These are phyloP conservation scores for Sporothrix euskadiensis DNA, from an alignment of 2,329 filamentous ascomycete species.

Conservation along the genomic window DNA sequence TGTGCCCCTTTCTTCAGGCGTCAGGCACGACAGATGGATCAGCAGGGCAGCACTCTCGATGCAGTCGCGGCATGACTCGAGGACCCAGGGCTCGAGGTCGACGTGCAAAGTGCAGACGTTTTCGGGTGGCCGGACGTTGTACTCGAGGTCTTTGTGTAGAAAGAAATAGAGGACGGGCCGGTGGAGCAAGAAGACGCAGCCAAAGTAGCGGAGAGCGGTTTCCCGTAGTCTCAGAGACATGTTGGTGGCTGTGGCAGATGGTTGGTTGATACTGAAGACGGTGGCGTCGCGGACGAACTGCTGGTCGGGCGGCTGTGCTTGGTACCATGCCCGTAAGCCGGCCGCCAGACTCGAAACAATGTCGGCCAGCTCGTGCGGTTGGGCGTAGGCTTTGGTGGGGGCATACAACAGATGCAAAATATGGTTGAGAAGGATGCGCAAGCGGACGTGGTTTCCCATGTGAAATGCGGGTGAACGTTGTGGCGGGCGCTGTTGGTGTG, in stretches of 20 bases:
- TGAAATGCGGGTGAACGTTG: neutral
- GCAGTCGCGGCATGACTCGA: slow-evolving; percentile 15
- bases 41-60: slow-evolving; percentile 6
- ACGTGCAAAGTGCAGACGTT: neutral
- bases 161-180: slow-evolving; percentile 10
- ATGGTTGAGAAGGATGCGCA: slow-evolving; percentile 5
- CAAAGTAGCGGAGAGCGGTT: slow-evolving; percentile 8
- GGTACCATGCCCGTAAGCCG: neutral
- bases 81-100: slow-evolving; percentile 2
- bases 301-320: neutral
- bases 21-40: neutral
- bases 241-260: neutral
- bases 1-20: neutral
- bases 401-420: neutral
- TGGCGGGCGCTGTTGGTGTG: neutral
- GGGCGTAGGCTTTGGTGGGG: neutral
- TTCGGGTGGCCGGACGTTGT: neutral
- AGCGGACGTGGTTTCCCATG: neutral
- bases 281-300: slow-evolving; percentile 9
- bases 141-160: neutral
- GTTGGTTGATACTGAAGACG: slow-evolving; percentile 4
- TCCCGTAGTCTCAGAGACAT: neutral
- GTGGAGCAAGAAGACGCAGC: slow-evolving; percentile 10
- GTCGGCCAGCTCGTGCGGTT: slow-evolving; percentile 1
- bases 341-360: neutral